These are phyloP conservation scores for Phaeoacremonium minimum DNA, from an alignment of 2,329 filamentous ascomycete genomes.

Conservation along the genomic window DNA sequence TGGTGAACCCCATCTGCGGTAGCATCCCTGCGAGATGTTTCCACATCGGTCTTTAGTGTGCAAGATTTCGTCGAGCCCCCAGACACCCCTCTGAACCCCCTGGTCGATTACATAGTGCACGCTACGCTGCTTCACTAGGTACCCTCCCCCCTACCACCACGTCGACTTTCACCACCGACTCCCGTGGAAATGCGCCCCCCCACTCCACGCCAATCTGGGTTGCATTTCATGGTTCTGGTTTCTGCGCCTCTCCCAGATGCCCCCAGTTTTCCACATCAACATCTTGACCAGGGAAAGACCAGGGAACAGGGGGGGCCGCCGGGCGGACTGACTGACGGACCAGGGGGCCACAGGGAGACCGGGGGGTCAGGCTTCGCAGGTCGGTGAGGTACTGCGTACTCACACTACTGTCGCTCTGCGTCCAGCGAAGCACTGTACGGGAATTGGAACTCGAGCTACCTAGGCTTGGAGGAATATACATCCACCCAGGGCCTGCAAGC, in stretches of 20 bases:
- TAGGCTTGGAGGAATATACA: too few relatives aligned
- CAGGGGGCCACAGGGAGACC: not conserved
- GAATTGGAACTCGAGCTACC: too few relatives aligned
- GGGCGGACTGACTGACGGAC: constrained; percentile 6
- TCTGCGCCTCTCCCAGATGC: constrained; percentile 10
- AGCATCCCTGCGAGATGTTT: not conserved
- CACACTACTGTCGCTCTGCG: not conserved
- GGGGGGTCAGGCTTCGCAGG: not conserved
- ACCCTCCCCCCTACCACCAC: constrained; percentile 1
- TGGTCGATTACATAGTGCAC: constrained; percentile 1
- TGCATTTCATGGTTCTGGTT: constrained; percentile 7
- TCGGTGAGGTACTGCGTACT: not conserved
- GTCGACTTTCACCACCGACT: not conserved
- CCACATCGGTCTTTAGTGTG: not conserved
- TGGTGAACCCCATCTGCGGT: too few relatives aligned
- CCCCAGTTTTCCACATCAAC: constrained; percentile 10
- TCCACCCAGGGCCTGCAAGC: too few relatives aligned
- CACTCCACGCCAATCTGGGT: constrained; percentile 11
- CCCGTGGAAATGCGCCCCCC: constrained; percentile 2
- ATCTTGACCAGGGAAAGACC: constrained; percentile 7
- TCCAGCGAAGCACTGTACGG: too few relatives aligned
- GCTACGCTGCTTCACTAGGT: constrained; percentile 3
- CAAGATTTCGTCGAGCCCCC: constrained; percentile 1
- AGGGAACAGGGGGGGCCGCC: constrained; percentile 6
- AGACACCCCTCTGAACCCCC: not conserved